Base-by-base conservation (phyloP, 768 basidiomycete species). In the Mycena alexandri region DNA sequence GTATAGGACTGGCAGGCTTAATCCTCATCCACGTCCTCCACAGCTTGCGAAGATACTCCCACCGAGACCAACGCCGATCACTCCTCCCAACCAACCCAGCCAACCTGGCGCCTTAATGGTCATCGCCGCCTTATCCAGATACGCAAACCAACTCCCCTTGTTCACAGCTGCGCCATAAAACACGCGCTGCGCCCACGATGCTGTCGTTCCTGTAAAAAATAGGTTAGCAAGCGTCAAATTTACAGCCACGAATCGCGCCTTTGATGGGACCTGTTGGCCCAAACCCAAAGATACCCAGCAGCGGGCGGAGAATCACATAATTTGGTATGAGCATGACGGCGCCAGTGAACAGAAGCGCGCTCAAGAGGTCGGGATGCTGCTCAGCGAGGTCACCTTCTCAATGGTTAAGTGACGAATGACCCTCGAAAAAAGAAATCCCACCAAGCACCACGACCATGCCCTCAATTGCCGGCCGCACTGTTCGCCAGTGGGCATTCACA, bases 211-310 rank as follows among this genome's bases (percentile, higher is more conserved):
- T 82, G 65, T 2, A 2, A 13, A 66, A 29, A 56, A 60, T 43
- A 46, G n/a, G 36, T 51, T 24, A 60, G 41, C 47, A n/a, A 46
- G 34, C 53, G 19, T n/a, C 2, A 43, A 25, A 24, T 17, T 2
- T 14, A 36, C 21, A 25, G 8, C 53, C n/a, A 0, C 22, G 24
- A 34, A 3, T 25, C 51, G 29, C 36, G 79, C 80, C 78, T 78
- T 79, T 77, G 5, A 75, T 71, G 7, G 78, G 77, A 7, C 79
- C 80, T 17, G n/a, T 36, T 16, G 76, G 76, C 0, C 78, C 77
- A 59, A 82, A 81, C n/a, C 81, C 82, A 60, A 83, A 79, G 2
- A 81, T 9, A 3, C 74, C 55, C 14, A 80, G 59, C 10, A 82
- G 13, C 10, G 74, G 77, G 19, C 79, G 76, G 33, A 79, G 63